These are phyloP conservation scores for Peronospora tabacina DNA, from an alignment of 352 stramenopile species.

Conservation along the genomic window DNA sequence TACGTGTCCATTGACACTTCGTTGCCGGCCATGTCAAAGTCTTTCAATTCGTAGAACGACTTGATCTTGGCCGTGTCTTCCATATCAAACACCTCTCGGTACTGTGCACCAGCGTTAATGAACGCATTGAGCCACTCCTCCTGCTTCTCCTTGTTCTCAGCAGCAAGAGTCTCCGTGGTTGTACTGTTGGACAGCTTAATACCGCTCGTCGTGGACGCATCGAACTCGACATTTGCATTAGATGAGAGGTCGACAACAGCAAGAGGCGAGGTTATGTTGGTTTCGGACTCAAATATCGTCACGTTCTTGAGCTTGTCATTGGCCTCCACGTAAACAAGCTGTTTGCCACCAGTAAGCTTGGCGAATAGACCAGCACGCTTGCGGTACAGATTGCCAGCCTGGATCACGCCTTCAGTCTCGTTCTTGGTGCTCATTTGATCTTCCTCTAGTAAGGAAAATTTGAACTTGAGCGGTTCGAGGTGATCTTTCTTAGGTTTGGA, in stretches of 20 bases:
- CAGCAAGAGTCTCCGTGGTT: slow-evolving; percentile 28
- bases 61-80: slow-evolving; percentile 26
- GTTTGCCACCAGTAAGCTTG: slow-evolving; percentile 26
- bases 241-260: slow-evolving; percentile 22
- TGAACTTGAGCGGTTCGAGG: background rate
- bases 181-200: slow-evolving; percentile 39
- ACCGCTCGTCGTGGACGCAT: slow-evolving; percentile 23
- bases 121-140: slow-evolving; percentile 48
- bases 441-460: slow-evolving; percentile 1
- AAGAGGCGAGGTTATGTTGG: slow-evolving; percentile 20
- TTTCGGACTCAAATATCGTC: slow-evolving; percentile 40
- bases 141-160: slow-evolving; percentile 35
- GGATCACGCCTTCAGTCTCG: slow-evolving; percentile 27
- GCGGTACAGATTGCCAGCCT: slow-evolving; percentile 25
- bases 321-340: slow-evolving; percentile 32
- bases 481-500: no score
- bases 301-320: slow-evolving; percentile 41
- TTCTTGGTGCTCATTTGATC: slow-evolving; percentile 14
- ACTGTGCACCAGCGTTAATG: slow-evolving; percentile 37
- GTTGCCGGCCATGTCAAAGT: slow-evolving; percentile 62
- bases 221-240: slow-evolving; percentile 31
- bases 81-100: slow-evolving; percentile 36
- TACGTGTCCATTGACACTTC: slow-evolving; percentile 63
- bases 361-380: slow-evolving; percentile 22
- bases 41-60: slow-evolving; percentile 77